A percentile compares a stretch with the other conserved stretches of the same genome.
Evolutionary conservation across 2,329 filamentous ascomycete species (phyloP).

Genomic region (Aspergillus cejpii): DNA sequence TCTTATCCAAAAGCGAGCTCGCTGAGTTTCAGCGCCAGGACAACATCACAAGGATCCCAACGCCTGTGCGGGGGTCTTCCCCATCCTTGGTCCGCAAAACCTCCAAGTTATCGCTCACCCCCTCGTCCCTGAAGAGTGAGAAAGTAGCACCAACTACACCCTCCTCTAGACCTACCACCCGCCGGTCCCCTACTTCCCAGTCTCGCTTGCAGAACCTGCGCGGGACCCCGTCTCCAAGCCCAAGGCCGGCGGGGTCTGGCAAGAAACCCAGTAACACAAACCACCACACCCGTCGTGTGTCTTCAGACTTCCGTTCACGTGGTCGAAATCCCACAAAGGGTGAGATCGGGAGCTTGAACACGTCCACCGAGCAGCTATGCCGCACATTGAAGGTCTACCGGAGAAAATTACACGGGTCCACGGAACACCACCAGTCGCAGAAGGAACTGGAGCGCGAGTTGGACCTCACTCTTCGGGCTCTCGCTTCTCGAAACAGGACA

Average conservation of each 20-base stretch:
- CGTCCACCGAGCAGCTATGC: conserved; percentile 53
- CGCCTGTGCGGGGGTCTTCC: conserved; percentile 41
- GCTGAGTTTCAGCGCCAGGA: conserved; percentile 62
- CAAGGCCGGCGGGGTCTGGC: conserved; percentile 26
- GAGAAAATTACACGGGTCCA: conserved; percentile 49
- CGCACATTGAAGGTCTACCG: conserved; percentile 53
- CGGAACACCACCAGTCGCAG: conserved; percentile 45
- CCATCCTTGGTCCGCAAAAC: conserved; percentile 50
- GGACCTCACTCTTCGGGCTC: conserved; percentile 36
- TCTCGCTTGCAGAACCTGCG: conserved; percentile 22
- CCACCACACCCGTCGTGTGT: conserved; percentile 40
- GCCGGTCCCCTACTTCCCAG: conserved; percentile 27
- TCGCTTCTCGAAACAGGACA: conserved; percentile 28
- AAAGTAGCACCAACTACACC: conserved; percentile 27
- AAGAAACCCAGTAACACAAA: conserved; percentile 27
- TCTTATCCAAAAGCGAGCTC: conserved; percentile 80
- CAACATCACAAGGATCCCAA: conserved; percentile 39
- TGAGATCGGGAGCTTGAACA: conserved; percentile 45
- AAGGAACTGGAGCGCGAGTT: conserved; percentile 55
- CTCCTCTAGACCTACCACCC: conserved; percentile 20
- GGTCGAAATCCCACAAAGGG: conserved; percentile 34
- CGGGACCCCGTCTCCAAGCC: conserved; percentile 38
- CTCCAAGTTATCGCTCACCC: conserved; percentile 48
- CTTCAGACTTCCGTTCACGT: conserved; percentile 46
- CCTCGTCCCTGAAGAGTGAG: conserved; percentile 26